Base-by-base conservation (phyloP, 208 protist species). In the Wallacemonas collosoma region DNA sequence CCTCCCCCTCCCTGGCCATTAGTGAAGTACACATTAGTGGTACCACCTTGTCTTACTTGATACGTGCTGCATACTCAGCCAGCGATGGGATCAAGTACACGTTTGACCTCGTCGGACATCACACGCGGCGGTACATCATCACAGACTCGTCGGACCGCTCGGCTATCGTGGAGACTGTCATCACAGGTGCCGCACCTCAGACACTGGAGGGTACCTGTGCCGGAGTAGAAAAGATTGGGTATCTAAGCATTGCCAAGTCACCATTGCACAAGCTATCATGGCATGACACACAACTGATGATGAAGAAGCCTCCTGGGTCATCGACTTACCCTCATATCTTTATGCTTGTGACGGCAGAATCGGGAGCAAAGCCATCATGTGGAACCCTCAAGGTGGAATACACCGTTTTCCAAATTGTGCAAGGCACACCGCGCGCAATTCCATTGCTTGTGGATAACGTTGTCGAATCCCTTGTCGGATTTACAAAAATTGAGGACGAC, bases 211-310 rank as follows among this genome's bases (percentile, higher is more conserved):
- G 48, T 3, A 26, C 45, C 45, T 12, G 7, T 1, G 15, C 45
- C 55, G 39, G n/a, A 2, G 11, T 68, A 3, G 51, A 39, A 58
- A 64, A 77, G 15, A 55, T 91, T 8, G 86, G 81, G 0, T 79
- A 73, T 73, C 68, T 83, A 50, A 82, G 76, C 8, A 79, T 86
- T 1, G 77, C 75, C 63, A 81, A 77, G 15, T 80, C 57, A 41
- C 76, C 81, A 5, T 65, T 81, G 44, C 88, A 93, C 73, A 91
- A 90, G 50, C 77, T 93, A 40, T 93, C 83, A 0, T 87, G 73
- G 56, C 50, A 73, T 0, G 83, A 91, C 26, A 83, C 78, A 12
- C 56, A 72, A 40, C 36, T 72, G 5, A 15, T 88, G 14, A 62
- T 65, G 6, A 40, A 62, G 43, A 64, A 73, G 40, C 64, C 41